Evolutionary conservation across 2,329 filamentous ascomycete species (phyloP).

Genomic region (Aspergillus chevalieri): DNA sequence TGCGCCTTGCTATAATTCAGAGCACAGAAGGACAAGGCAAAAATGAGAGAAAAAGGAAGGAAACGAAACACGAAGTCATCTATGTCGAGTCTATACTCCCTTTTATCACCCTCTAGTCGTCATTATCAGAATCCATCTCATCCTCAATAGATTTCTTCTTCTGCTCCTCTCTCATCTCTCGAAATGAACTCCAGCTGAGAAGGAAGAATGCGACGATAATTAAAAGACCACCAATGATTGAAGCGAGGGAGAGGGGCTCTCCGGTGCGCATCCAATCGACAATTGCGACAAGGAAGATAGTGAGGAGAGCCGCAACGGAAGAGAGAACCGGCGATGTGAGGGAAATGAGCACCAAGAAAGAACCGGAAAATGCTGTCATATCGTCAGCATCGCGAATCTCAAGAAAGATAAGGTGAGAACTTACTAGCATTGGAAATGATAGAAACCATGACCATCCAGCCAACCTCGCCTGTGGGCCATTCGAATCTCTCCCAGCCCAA

Average conservation of each 20-base stretch:
- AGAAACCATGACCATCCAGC: slow-evolving; percentile 71
- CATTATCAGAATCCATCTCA: slow-evolving; percentile 37
- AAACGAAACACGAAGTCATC: slow-evolving; percentile 1
- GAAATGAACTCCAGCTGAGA: slow-evolving; percentile 84
- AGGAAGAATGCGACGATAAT: slow-evolving; percentile 86
- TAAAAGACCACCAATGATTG: slow-evolving; percentile 73
- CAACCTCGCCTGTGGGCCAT: slow-evolving; percentile 69
- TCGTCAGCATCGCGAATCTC: neutral
- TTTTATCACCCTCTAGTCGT: slow-evolving; percentile 25
- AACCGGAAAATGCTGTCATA: slow-evolving; percentile 68
- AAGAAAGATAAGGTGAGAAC: slow-evolving; percentile 19
- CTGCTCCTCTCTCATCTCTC: slow-evolving; percentile 83
- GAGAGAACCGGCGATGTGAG: slow-evolving; percentile 88
- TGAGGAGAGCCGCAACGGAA: slow-evolving; percentile 85
- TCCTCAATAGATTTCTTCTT: slow-evolving; percentile 47
- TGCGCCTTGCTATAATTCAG: neutral
- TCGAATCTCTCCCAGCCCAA: slow-evolving; percentile 76
- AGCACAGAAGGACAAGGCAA: neutral
- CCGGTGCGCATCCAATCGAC: slow-evolving; percentile 85
- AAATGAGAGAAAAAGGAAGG: neutral
- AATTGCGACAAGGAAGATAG: slow-evolving; percentile 92
- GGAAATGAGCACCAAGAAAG: slow-evolving; percentile 86
- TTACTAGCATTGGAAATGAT: slow-evolving; percentile 76
- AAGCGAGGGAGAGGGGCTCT: slow-evolving; percentile 64
- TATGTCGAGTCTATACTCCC: neutral